These are phyloP conservation scores for Galerina sulciceps DNA, from an alignment of 768 basidiomycete genomes.

Conservation along the genomic window DNA sequence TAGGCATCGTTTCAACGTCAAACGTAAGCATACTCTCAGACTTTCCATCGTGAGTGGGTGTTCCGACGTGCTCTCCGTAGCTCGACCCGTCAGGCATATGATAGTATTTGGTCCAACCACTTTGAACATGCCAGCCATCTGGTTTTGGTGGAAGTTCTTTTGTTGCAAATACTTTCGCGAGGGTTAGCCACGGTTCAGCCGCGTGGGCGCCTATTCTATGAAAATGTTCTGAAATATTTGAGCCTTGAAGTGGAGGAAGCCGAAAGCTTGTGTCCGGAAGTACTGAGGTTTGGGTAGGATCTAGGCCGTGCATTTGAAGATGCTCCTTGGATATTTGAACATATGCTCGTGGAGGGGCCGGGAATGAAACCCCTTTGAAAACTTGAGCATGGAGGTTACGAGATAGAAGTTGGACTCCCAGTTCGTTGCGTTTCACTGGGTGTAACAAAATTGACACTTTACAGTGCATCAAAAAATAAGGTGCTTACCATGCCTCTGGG, in stretches of 20 bases:
- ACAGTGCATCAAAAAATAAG: background rate
- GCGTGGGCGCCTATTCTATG: constrained; percentile 70
- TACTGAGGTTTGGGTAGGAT: constrained; percentile 77
- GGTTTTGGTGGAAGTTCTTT: constrained; percentile 62
- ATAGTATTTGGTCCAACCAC: constrained; percentile 92
- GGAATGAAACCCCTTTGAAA: constrained; percentile 72
- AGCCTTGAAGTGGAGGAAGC: constrained; percentile 83
- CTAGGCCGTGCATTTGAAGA: constrained; percentile 79
- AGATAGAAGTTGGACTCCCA: constrained; percentile 94
- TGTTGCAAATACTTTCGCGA: constrained; percentile 63
- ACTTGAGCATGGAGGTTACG: constrained; percentile 80
- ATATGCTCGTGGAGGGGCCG: constrained; percentile 59
- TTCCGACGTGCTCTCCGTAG: constrained; percentile 73
- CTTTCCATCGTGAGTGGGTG: constrained; percentile 64
- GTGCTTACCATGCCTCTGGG: constrained; percentile 1
- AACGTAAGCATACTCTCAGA: constrained; percentile 81
- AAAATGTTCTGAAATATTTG: constrained; percentile 88
- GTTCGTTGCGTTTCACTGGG: constrained; percentile 75
- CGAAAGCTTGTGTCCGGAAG: constrained; percentile 82
- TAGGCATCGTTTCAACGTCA: constrained; percentile 93
- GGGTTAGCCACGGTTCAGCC: constrained; percentile 77
- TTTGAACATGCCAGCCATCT: constrained; percentile 51
- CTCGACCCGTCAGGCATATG: constrained; percentile 74
- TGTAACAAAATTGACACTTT: background rate
- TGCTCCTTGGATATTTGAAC: constrained; percentile 82